Evolutionary conservation across 495 filamentous ascomycete genomes (phyloP), one percentile per base, ranked within the genome.

Genomic region (Annulohypoxylon nitens): DNA sequence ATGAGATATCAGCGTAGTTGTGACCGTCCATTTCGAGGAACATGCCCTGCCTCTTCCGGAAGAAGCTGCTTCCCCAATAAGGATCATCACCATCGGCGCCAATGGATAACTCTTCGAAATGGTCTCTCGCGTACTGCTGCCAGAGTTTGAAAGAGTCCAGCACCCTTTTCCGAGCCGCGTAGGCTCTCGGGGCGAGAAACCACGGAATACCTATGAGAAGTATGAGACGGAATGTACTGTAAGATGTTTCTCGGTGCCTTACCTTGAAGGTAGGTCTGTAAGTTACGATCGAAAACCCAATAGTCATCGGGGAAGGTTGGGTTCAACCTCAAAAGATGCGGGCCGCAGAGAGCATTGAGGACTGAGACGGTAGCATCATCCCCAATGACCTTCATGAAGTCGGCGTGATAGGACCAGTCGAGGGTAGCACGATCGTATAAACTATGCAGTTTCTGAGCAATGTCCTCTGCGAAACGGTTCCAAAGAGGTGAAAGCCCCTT

Each of bases 31-130:
- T 79, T 12, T 70, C 54, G 14, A 80, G 73, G 23, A 79, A 78
- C 66, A 76, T 79, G 6, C 65, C 33, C 2, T 78, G 76, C 30
- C 79, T 66, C 36, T 80, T 71, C 2, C 75, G 63, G 57, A 80
- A 78, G 70, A 80, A 76, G 54, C 64, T 78, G 33, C 67, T 66
- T 1, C 78, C 78, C 75, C 78, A 81, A 59, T 71, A 80, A 3
- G 68, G 76, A 30, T 80, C 79, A 30, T 81, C 77, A 20, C 70
- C 75, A 16, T 79, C 76, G 4, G 50, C 33, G 50, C 8, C 73
- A n/a, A 73, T 3, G 2, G 58, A 18, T 10, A 66, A 57, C 9
- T 63, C 70, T 20, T 47, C 54, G 62, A 14, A 77, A 59, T 81
- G 41, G 12, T 79, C 68, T 45, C 78, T 51, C 12, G 76, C 78